These are phyloP conservation scores for Talaromyces pinophilus DNA, from an alignment of 2,329 filamentous ascomycete species.

Conservation along the genomic window DNA sequence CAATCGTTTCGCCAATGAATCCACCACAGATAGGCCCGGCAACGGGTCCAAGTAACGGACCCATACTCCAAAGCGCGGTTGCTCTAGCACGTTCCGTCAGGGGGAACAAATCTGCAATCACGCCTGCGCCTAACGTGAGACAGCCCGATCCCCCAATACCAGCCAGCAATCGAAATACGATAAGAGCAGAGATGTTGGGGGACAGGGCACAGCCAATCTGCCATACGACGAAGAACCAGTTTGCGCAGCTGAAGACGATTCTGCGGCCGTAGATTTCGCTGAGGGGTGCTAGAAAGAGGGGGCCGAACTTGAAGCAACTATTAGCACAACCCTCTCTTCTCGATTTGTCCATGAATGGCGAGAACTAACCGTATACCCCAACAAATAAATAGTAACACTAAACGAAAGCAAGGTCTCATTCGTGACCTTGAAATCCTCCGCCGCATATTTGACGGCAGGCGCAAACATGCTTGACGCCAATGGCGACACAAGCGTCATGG, in stretches of 20 bases:
- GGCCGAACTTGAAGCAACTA: slow-evolving; percentile 46
- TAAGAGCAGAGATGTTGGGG: slow-evolving; percentile 55
- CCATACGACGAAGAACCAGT: slow-evolving; percentile 62
- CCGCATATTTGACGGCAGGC: slow-evolving; percentile 63
- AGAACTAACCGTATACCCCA: slow-evolving; percentile 48
- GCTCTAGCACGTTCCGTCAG: slow-evolving; percentile 32
- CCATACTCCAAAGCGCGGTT: slow-evolving; percentile 31
- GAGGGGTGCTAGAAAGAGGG: slow-evolving; percentile 59
- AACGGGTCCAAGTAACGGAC: slow-evolving; percentile 41
- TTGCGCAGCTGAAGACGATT: slow-evolving; percentile 57
- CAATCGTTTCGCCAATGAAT: slow-evolving; percentile 50
- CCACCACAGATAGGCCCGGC: slow-evolving; percentile 54
- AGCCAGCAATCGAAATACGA: slow-evolving; percentile 63
- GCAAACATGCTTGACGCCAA: slow-evolving; percentile 64
- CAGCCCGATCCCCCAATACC: slow-evolving; percentile 64
- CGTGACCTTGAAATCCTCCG: slow-evolving; percentile 59
- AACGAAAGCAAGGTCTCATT: slow-evolving; percentile 59
- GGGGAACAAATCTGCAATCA: slow-evolving; percentile 33
- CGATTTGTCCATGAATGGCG: slow-evolving; percentile 20
- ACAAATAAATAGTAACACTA: slow-evolving; percentile 60
- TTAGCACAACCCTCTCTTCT: neutral
- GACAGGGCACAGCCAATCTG: slow-evolving; percentile 66
- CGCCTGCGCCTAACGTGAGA: slow-evolving; percentile 46
- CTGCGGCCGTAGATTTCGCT: slow-evolving; percentile 65
- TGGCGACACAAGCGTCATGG: slow-evolving; percentile 40